Base-by-base conservation (phyloP, 352 stramenopile species). In the Aphanomyces invadans region DNA sequence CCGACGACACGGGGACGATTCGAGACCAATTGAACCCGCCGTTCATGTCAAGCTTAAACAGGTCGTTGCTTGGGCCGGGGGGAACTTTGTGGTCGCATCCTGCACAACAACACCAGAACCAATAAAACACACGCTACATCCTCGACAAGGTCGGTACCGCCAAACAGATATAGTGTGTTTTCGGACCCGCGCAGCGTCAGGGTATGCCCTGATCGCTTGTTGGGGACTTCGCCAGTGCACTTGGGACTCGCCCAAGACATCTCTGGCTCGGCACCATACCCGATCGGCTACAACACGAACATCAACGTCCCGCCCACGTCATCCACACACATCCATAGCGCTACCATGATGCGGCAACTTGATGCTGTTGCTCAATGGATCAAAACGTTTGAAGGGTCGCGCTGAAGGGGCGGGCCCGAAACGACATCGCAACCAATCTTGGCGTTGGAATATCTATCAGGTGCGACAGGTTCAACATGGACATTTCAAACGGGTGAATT, bases 151-250 rank as follows among this genome's bases (percentile, higher is more conserved):
- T 38, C 70, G 29, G 65, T 72, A 55, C 79, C 78, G 7, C 94
- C 86, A 68, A 93, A 93, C 71, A 93, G 83, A 62, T 90, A 94
- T 45, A 91, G 73, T 7, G 70, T 70, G 4, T 82, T 88, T 71
- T 90, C 85, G 0, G 78, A 79, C 61, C 73, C 87, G 60, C 88
- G 87, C 38, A 97, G 73, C 10, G 92, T 98, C 71, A 98, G 97
- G 23, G 91, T 95, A 73, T 98, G 94, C 5, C 95, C 93, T 1
- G 93, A 98, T 46, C 94, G 81, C 73, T 98, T 98, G 4, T 95
- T 83, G 10, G 95, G 95, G 21, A 97, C 77, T 42, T 98, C 92
- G 36, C 94, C 95, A 53, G 78, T 87, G 70, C 97, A 96, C 63
- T 92, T 95, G 44, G 88, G 88, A 38, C 76, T 73, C 51, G 86